phyloP scores from a whole-genome alignment of 805 yeast genomes.

The Metschnikowia reukaufii region DNA sequence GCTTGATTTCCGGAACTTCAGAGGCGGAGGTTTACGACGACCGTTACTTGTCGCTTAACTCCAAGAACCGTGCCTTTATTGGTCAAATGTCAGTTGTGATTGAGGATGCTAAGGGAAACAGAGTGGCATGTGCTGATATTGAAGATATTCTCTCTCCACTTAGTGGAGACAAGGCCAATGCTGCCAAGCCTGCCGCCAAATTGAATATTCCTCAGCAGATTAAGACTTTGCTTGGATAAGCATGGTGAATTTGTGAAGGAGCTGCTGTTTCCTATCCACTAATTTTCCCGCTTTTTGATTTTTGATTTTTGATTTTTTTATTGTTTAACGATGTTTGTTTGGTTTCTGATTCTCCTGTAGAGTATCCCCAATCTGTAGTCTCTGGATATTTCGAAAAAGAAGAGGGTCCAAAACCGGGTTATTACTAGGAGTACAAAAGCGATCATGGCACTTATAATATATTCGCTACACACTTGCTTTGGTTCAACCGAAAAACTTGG shows the following conservation, averaged over 20 bases:
- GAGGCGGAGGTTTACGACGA: neutral
- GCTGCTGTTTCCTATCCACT: neutral
- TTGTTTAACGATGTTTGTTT: neutral
- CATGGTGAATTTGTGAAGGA: neutral
- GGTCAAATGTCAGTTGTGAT: conserved; percentile 7
- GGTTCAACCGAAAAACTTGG: conserved; percentile 55
- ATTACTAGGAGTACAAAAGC: too few species aligned
- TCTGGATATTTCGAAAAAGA: too few species aligned
- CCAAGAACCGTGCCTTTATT: conserved; percentile 5
- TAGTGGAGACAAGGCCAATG: conserved; percentile 3
- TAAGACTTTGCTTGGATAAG: conserved; percentile 1
- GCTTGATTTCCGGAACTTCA: neutral
- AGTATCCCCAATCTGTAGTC: neutral
- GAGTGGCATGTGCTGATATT: conserved; percentile 4
- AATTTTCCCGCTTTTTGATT: neutral
- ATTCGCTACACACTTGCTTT: neutral
- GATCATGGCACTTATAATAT: neutral
- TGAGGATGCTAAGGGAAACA: neutral
- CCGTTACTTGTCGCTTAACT: conserved; percentile 7
- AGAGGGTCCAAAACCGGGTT: too few species aligned
- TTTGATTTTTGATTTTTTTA: neutral
- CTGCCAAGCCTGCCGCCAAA: neutral
- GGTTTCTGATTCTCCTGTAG: neutral
- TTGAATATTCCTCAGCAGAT: conserved; percentile 1
- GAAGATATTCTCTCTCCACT: neutral